Conservation (phyloP, 371 early-diverging fungal genomes). For the Ecytonucleospora hepatopenaei region DNA sequence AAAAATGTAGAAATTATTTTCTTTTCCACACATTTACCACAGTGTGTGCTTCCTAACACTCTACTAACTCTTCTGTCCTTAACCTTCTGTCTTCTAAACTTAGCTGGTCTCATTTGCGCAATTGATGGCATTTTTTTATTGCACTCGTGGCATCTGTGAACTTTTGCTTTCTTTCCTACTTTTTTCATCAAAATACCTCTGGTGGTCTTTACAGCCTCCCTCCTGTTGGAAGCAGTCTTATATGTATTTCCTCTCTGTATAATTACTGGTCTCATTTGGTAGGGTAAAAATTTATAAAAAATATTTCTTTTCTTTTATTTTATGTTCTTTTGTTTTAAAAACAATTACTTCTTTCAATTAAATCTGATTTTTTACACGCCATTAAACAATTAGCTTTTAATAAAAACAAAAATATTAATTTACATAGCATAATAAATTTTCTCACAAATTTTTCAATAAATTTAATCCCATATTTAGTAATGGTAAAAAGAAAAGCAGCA, state of each 20-base stretch:
- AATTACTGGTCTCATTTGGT: constrained; percentile 20
- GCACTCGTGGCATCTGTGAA: constrained; percentile 55
- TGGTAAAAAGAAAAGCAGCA: neutral
- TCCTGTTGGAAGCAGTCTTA: constrained; percentile 47
- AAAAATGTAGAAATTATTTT: constrained; percentile 52
- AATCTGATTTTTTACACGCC: too few relatives aligned
- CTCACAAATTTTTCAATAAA: too few relatives aligned
- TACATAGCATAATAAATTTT: too few relatives aligned
- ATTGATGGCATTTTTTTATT: constrained; percentile 44
- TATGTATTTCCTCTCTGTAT: constrained; percentile 44
- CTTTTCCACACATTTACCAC: constrained; percentile 49
- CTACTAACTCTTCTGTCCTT: constrained; percentile 52
- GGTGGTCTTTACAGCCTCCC: constrained; percentile 31
- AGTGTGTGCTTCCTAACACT: constrained; percentile 47
- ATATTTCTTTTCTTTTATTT: too few relatives aligned
- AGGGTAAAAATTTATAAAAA: constrained; percentile 3
- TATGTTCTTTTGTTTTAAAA: too few relatives aligned
- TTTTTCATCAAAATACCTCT: constrained; percentile 34
- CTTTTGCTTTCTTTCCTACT: constrained; percentile 48
- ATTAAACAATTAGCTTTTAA: too few relatives aligned
- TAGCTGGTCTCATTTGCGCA: constrained; percentile 51
- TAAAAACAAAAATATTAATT: too few relatives aligned
- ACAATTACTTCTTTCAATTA: too few relatives aligned
- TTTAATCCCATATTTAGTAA: too few relatives aligned
- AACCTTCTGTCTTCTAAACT: constrained; percentile 49